phyloP scores from a whole-genome alignment of 345 rosid genomes.

The Bruguiera sexangula region DNA sequence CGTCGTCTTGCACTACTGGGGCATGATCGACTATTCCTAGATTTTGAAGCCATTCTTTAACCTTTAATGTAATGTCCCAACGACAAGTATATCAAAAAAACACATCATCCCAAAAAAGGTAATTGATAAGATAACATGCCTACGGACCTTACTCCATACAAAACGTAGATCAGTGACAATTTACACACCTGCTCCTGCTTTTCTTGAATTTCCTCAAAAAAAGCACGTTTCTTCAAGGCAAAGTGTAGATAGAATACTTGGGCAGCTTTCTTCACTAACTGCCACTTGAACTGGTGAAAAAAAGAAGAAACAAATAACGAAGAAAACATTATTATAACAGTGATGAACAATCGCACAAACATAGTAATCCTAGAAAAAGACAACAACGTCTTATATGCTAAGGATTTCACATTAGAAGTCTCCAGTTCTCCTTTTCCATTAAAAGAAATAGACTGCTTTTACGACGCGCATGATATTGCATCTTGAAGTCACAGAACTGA shows the following conservation, averaged over 20 bases:
- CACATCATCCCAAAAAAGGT: background rate
- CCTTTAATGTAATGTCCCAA: slow-evolving; percentile 66
- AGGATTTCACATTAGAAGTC: too few relatives aligned
- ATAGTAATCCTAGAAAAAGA: too few relatives aligned
- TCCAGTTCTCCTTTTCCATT: too few relatives aligned
- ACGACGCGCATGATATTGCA: too few relatives aligned
- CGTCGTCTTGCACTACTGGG: slow-evolving; percentile 67
- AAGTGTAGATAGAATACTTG: slow-evolving; percentile 89
- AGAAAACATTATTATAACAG: background rate
- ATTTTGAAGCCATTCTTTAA: slow-evolving; percentile 99
- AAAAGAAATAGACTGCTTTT: background rate
- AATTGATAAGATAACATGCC: background rate
- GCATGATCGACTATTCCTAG: slow-evolving; percentile 93
- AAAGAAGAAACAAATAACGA: background rate
- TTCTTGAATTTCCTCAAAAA: slow-evolving; percentile 95
- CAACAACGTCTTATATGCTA: too few relatives aligned
- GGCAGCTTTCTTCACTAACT: slow-evolving; percentile 75
- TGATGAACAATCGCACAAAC: background rate
- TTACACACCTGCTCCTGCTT: slow-evolving; percentile 93
- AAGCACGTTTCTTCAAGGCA: slow-evolving; percentile 81
- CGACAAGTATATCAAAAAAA: slow-evolving; percentile 47
- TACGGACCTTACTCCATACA: too few relatives aligned
- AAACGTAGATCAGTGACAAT: too few relatives aligned
- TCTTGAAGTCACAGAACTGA: too few relatives aligned
- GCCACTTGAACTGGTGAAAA: slow-evolving; percentile 80